Base-by-base conservation (phyloP, 352 stramenopile genomes). In the Plasmopara halstedii region DNA sequence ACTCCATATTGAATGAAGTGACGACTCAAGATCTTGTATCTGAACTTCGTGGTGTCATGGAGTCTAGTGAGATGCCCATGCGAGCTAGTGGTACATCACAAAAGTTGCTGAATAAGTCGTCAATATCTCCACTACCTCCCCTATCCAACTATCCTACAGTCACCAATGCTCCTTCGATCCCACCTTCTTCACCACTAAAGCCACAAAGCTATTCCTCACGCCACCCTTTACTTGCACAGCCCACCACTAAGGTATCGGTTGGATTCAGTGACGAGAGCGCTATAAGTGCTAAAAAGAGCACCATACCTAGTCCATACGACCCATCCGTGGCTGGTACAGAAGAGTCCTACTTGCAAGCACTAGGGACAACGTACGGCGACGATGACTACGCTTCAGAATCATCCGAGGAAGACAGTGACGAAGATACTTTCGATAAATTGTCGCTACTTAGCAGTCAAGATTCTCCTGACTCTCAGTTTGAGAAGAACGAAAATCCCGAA, bases 21-120 rank as follows among this genome's bases (percentile, higher is more conserved):
- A 79, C 69, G n/a, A 82, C 70, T 0, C 56, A 70, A 22, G 67
- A 77, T 6, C 53, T 83, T 29, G 62, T 87, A 5, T 71, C 53
- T 4, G 70, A 85, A 40, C 45, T 87, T 13, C 67, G 62, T 23
- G 73, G 72, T 15, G 72, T 87, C 1, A 87, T 87, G 75, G 77
- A 67, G 19, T 81, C 74, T n/a, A 78, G 60, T 20, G 72, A 87
- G 38, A 61, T 65, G 41, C 57, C 62, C 14, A 62, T 67, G 19
- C 56, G 59, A 26, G 44, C 43, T 39, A 66, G 34, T 31, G 36
- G 32, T 42, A 47, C 22, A 6, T 58, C 53, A 4, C 48, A 53
- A 6, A 66, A 59, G 14, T 73, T 64, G 9, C 35, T 62, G n/a
- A 54, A 49, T 2, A 72, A 53, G 42, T 53, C 58, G 3, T 46